phyloP scores from a whole-genome alignment of 495 filamentous ascomycete genomes.

The Aspergillus kassunensis region DNA sequence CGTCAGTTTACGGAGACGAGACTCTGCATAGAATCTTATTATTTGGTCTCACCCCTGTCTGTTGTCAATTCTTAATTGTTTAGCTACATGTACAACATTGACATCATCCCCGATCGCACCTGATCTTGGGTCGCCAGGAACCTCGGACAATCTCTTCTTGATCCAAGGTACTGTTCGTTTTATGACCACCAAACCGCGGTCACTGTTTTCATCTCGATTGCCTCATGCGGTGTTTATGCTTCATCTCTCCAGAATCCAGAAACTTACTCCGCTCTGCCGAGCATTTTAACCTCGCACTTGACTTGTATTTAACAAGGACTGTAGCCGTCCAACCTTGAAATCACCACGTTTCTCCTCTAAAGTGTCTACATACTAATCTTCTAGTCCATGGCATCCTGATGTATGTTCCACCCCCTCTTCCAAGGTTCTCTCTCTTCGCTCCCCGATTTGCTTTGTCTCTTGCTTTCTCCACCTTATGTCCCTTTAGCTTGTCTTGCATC shows the following conservation, averaged over 20 bases:
- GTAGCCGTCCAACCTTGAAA: too few relatives aligned
- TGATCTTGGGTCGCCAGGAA: background rate
- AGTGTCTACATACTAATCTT: background rate
- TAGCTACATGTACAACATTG: background rate
- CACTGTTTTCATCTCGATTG: slow-evolving; percentile 12
- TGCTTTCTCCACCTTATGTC: slow-evolving; percentile 18
- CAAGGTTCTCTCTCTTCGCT: slow-evolving; percentile 15
- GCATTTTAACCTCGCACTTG: background rate
- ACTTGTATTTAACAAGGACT: too few relatives aligned
- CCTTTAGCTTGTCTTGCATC: slow-evolving; percentile 18
- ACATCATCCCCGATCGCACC: background rate
- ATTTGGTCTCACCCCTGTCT: too few relatives aligned
- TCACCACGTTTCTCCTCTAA: background rate
- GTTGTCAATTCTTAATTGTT: background rate
- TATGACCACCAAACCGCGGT: too few relatives aligned
- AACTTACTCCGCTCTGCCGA: background rate
- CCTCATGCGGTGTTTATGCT: slow-evolving; percentile 8
- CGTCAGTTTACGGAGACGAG: too few relatives aligned
- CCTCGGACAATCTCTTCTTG: background rate
- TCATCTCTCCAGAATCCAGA: too few relatives aligned
- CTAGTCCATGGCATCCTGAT: background rate
- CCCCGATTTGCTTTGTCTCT: slow-evolving; percentile 23
- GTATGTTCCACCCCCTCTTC: slow-evolving; percentile 28
- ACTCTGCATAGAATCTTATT: too few relatives aligned
- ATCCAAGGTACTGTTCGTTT: too few relatives aligned